Percentiles rank a stretch among this genome's conserved stretches.
These are phyloP conservation scores for Coemansia sp. DNA, from an alignment of 192 early-diverging fungal genomes.

Conservation along the genomic window DNA sequence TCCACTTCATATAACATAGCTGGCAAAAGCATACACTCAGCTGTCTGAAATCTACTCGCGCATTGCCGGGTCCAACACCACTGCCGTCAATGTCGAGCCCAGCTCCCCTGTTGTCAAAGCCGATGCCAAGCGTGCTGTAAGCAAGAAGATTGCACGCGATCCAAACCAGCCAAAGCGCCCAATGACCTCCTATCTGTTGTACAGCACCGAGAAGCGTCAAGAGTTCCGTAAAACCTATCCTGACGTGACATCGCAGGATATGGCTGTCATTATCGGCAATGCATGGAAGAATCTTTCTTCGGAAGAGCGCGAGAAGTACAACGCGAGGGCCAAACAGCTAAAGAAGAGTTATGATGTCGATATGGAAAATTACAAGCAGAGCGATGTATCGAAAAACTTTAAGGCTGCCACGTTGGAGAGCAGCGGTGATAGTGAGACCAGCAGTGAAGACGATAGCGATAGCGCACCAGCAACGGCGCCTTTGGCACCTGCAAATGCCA, in stretches of 20 bases:
- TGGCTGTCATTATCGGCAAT: constrained; percentile 26
- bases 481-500: not conserved
- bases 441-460: not conserved
- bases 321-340: constrained; percentile 8
- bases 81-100: not conserved
- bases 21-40: constrained; percentile 17
- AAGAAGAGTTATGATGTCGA: constrained; percentile 14
- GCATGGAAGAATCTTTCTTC: constrained; percentile 16
- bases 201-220: constrained; percentile 18
- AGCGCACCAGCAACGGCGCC: too few relatives aligned
- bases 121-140: not conserved
- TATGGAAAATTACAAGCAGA: constrained; percentile 9
- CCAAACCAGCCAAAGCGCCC: constrained; percentile 41
- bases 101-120: not conserved
- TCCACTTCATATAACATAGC: constrained; percentile 11
- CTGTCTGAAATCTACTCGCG: constrained; percentile 21
- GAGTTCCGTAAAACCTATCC: constrained; percentile 10
- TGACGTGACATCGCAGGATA: constrained; percentile 15
- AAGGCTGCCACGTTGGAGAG: too few relatives aligned
- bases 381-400: not conserved
- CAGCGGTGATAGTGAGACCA: constrained; percentile 2
- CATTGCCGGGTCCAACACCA: constrained; percentile 3
- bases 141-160: constrained; percentile 10
- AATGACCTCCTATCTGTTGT: constrained; percentile 30
- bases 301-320: constrained; percentile 20